Evolutionary conservation across 805 yeast genomes (phyloP).

Genomic region (Lachancea fermentati): DNA sequence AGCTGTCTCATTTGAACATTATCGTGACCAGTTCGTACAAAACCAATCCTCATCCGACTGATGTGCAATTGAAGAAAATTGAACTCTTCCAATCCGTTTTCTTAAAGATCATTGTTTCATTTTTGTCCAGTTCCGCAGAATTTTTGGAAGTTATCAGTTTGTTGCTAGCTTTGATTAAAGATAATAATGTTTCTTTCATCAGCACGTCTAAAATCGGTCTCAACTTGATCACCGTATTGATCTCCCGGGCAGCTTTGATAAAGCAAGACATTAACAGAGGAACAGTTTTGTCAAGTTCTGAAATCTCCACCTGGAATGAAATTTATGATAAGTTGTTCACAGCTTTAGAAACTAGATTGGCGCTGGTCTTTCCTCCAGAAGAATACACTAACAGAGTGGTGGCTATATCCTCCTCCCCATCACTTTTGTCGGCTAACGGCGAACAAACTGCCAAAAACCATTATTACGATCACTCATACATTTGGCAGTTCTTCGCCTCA

Average conservation of each 20-base stretch:
- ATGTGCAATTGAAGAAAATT: slow-evolving; percentile 49
- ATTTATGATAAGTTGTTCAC: slow-evolving; percentile 80
- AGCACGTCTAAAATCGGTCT: slow-evolving; percentile 71
- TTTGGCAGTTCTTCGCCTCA: slow-evolving; percentile 96
- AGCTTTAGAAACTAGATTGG: slow-evolving; percentile 68
- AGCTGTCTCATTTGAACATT: slow-evolving; percentile 73
- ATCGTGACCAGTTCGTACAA: slow-evolving; percentile 75
- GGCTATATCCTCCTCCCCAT: slow-evolving; percentile 10
- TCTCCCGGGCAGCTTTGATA: slow-evolving; percentile 87
- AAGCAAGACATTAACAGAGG: slow-evolving; percentile 64
- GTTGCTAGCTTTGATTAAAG: slow-evolving; percentile 61
- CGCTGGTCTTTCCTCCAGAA: slow-evolving; percentile 75
- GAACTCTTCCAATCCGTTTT: slow-evolving; percentile 77
- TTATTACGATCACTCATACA: slow-evolving; percentile 64
- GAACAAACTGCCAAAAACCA: slow-evolving; percentile 29
- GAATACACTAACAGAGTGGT: slow-evolving; percentile 25
- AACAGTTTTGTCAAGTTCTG: slow-evolving; percentile 36
- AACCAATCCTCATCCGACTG: slow-evolving; percentile 53
- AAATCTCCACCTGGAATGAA: slow-evolving; percentile 57
- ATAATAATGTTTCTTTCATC: slow-evolving; percentile 55
- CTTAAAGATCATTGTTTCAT: slow-evolving; percentile 76
- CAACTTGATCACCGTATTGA: slow-evolving; percentile 79
- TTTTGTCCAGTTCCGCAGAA: slow-evolving; percentile 68
- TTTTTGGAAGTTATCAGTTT: slow-evolving; percentile 75
- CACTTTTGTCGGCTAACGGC: slow-evolving; percentile 9